Evolutionary conservation across 2,329 filamentous ascomycete species (phyloP), one percentile per base, ranked within the genome.

Genomic region (Arthrobotrys megalospora): DNA sequence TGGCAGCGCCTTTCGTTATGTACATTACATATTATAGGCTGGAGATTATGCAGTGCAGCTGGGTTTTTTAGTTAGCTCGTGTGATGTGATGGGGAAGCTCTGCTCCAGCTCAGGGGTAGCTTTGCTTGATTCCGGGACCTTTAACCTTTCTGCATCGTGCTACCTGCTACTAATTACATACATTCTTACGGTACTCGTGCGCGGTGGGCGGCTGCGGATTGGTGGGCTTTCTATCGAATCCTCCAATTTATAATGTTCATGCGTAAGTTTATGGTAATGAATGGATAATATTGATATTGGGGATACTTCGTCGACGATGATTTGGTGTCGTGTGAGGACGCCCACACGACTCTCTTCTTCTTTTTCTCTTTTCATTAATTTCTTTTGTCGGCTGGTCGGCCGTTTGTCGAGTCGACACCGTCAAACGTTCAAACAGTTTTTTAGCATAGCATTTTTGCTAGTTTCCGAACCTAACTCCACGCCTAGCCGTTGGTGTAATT

Each of bases 31-130:
- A n/a, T 45, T 16, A 45, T 16, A 45, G 41, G 41, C 41, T 45
- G 41, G 41, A 45, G 41, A 24, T 48, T 48, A 48, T 48, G 45
- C 45, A 48, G 24, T 28, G 2, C 24, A 2, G 24, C 24, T 28
- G 5, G 24, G 24, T 5, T 28, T 28, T 28, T 19, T 41, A 36
- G 6, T 12, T 24, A 24, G 36, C 55, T 60, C 55, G 55, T 60
- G 55, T 60, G 55, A 60, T 60, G 55, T 60, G 55, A 60, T 28
- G 55, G 28, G 52, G 52, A 58, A 58, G 52, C 55, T 60, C 24
- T 43, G 24, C 52, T 58, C 2, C 14, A 60, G 55, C 55, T 43
- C 55, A 60, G 55, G 55, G 55, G 55, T 60, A 38, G 36, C 36
- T 38, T 38, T 2, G 36, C 1, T 38, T 38, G n/a, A n/a, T n/a